Evolutionary conservation across 345 rosid genomes (phyloP), one percentile per base, ranked within the genome.

Genomic region (Linum trigynum): DNA sequence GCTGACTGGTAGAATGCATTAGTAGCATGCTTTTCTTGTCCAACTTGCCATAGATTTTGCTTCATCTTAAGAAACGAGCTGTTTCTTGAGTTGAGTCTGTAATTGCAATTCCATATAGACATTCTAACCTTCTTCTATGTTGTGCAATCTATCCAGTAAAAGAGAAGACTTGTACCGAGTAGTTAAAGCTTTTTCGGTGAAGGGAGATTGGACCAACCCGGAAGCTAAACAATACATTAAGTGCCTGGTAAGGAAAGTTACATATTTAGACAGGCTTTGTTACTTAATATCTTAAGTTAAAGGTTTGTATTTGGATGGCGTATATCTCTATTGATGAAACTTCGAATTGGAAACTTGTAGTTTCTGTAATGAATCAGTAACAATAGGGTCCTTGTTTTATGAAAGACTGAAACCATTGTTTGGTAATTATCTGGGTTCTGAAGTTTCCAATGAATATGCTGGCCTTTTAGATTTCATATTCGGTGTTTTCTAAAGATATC

Each of bases 131-230:
- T 38, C 4, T 66, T 35, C 55, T 69, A 67, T 75, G 63, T 73
- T 56, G 32, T 82, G 83, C 81, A 70, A 78, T 80, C 79, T 73
- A 63, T 77, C 77, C 81, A 94, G 99, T 65, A 80, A 79, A 59
- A 86, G 92, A 23, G 97, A 88, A 76, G 97, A 94, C 68, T 87
- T 94, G 63, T 90, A 86, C 63, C 86, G 80, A 0, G 87, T 80
- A 17, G 75, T 88, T 57, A 90, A 84, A 73, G 81, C 87, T 66
- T 82, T 81, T 68, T 78, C 88, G 69, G 73, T 81, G 23, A 88
- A 80, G 72, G 87, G 87, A 59, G 92, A 88, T 61, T 68, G 82
- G 79, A 75, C 69, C 63, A 57, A 66, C 39, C 74, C 85, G 40
- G 92, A 90, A 82, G 84, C 84, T 38, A 83, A 76, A 74, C 61